Base-by-base conservation (phyloP, 352 stramenopile species). In the Globisporangium apiculatum region DNA sequence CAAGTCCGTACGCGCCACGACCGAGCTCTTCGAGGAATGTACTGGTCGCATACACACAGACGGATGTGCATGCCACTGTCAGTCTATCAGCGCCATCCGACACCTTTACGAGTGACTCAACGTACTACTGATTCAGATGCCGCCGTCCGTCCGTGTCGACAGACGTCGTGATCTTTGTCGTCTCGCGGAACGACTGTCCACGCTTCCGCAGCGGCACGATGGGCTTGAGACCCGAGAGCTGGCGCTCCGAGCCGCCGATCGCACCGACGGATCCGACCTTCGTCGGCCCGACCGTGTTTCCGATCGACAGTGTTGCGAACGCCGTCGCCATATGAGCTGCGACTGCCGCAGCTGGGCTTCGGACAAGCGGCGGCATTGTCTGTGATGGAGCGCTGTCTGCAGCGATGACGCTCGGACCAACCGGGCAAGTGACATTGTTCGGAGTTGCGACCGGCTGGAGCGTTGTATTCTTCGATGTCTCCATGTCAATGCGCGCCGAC, bases 61-160 rank as follows among this genome's bases (percentile, higher is more conserved):
- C 10, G 41, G 47, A 5, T 18, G 55, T 1, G 5, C 41, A 14
- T 14, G 4, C 9, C 10, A 46, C 3, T 14, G 42, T 6, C 42
- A 47, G 42, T 7, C 1, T 14, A 12, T 1, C 41, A 47, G 7
- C 38, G 4, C 42, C 11, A 47, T 31, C 24, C 24, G 24, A 31
- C 24, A 31, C 24, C 24, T 31, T 31, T 31, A 31, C 24, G 42
- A n/a, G 14, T 31, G 2, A 3, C 31, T 35, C 17, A 45, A 49
- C 36, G 53, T 66, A 90, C 79, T 92, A 91, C 65, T 91, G 79
- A 51, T 92, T 92, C 8, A 91, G 55, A 31, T 86, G 82, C 3
- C 69, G 70, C 11, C 65, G 67, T 2, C 82, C 82, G 7, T 87
- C 66, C 3, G 70, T 64, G 58, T 88, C 79, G 7, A 86, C 69